These are phyloP conservation scores for Colletotrichum sp. DNA, from an alignment of 2,329 filamentous ascomycete species.

Conservation along the genomic window DNA sequence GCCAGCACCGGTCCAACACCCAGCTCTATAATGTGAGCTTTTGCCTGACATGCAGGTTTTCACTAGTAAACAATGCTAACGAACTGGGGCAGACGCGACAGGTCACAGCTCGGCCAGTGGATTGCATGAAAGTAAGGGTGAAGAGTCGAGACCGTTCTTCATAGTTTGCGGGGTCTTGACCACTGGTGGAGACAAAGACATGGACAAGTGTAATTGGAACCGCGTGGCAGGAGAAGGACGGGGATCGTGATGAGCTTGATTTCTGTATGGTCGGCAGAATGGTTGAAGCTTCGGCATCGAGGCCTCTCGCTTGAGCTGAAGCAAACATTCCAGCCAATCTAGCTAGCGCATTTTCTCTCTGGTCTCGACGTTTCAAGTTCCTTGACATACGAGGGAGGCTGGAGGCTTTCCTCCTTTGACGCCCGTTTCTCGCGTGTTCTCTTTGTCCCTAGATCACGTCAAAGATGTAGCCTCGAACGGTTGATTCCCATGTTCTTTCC, in stretches of 20 bases:
- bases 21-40: slow-evolving; percentile 21
- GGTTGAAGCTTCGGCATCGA: background rate
- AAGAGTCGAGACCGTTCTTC: background rate
- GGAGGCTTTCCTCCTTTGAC: background rate
- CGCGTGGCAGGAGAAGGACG: background rate
- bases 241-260: background rate
- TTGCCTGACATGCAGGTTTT: background rate
- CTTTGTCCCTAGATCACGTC: background rate
- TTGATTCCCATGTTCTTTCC: background rate
- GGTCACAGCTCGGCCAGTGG: slow-evolving; percentile 23
- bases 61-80: background rate
- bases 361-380: background rate
- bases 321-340: background rate
- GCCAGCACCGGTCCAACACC: slow-evolving; percentile 15
- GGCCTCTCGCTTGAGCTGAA: background rate
- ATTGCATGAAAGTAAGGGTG: slow-evolving; percentile 18
- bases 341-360: background rate
- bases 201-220: background rate
- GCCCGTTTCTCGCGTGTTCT: background rate
- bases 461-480: background rate
- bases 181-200: background rate
- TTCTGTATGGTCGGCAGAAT: background rate
- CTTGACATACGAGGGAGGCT: background rate
- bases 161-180: background rate
- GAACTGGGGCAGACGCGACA: slow-evolving; percentile 9